Evolutionary conservation across 2,329 filamentous ascomycete genomes (phyloP), one percentile per base, ranked within the genome.

Genomic region (Chrysoporthe deuterocubensis): DNA sequence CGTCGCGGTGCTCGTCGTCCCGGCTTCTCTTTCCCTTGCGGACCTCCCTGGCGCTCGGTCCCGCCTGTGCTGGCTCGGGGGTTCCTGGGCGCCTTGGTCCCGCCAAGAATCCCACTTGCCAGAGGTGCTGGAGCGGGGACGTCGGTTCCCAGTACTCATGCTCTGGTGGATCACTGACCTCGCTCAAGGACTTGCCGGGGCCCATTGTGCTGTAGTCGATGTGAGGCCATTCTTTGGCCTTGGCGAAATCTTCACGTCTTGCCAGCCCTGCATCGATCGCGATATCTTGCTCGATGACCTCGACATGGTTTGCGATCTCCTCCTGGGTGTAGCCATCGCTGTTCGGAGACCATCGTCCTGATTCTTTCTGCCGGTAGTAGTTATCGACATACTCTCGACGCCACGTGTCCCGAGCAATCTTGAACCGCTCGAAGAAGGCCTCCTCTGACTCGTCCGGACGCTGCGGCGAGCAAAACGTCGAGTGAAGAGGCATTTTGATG

Each of bases 101-200:
- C 26, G 26, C 26, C 26, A 26, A 26, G 1, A 26, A 26, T 26
- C 26, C 26, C 26, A 26, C 26, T 26, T 26, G 26, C 26, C 26
- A 7, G 14, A 6, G 44, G 16, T 16, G 3, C n/a, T 16, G 44
- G 16, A 18, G 44, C 16, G 44, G 44, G 16, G 43, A 16, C 43
- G 43, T 46, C 14, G 43, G 14, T 46, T 13, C 43, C 11, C 11
- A 46, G 46, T 26, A 50, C 44, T 34, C 26, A 43, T 43, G 59
- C 59, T 9, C 21, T 2, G 59, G 59, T 26, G 37, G 26, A 37
- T 44, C 50, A 21, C 32, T 50, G 62, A 54, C 26, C 32, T 64
- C 50, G 62, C 62, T 64, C 3, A 64, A 50, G 62, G 62, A 64
- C 43, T 43, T 64, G 34, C 62, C 50, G n/a, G 62, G 48, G 43